These are phyloP conservation scores for Vaccinium darrowii DNA, from an alignment of 148 eudicot genomes.

Conservation along the genomic window DNA sequence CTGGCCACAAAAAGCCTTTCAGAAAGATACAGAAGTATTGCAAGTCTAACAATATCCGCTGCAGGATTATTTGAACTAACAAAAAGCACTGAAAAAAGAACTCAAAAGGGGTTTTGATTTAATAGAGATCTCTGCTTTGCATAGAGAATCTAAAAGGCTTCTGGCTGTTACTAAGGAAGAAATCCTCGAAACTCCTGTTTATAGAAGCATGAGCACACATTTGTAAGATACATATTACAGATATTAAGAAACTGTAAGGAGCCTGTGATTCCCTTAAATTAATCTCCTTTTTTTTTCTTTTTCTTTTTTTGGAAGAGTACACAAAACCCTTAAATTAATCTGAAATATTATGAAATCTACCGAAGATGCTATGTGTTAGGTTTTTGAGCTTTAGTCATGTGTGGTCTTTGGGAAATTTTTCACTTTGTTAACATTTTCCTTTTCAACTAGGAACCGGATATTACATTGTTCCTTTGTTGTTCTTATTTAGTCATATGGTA, in stretches of 20 bases:
- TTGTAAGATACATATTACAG: neutral
- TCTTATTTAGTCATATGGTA: slow-evolving; percentile 9
- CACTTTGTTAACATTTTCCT: slow-evolving; percentile 23
- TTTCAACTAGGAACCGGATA: neutral
- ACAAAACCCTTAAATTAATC: neutral
- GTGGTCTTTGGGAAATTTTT: neutral
- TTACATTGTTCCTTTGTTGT: slow-evolving; percentile 5
- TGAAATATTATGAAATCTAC: neutral
- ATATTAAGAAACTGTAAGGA: neutral
- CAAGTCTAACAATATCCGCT: neutral
- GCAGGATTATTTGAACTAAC: neutral
- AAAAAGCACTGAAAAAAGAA: neutral
- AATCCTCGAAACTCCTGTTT: neutral
- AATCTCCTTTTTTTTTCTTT: neutral
- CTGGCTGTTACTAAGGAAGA: neutral
- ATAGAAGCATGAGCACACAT: neutral
- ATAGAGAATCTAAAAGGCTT: neutral
- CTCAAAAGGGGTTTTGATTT: neutral
- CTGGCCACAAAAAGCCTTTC: neutral
- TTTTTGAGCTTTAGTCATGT: neutral
- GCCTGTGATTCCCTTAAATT: neutral
- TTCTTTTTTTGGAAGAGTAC: too few relatives aligned
- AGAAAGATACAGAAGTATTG: neutral
- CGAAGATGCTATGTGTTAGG: neutral
- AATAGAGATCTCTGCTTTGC: neutral